phyloP scores from a whole-genome alignment of 495 filamentous ascomycete species.

The Apodospora peruviana region DNA sequence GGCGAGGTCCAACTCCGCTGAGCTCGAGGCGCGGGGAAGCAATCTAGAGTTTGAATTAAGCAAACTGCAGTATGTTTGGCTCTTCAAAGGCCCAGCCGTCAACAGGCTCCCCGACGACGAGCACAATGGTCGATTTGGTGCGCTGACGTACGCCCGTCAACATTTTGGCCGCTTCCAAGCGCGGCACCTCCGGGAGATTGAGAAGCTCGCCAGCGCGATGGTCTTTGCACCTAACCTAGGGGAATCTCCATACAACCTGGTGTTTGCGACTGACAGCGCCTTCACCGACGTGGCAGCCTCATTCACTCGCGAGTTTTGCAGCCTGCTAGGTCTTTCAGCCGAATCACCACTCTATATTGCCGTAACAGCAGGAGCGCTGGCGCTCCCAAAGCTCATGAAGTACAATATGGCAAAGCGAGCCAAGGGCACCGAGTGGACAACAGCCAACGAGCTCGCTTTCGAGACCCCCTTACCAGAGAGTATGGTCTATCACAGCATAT shows the following conservation, averaged over 20 bases:
- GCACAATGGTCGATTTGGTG: conserved; percentile 39
- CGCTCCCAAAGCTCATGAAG: conserved; percentile 79
- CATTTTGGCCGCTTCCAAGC: conserved; percentile 53
- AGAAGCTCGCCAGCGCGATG: conserved; percentile 71
- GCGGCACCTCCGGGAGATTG: conserved; percentile 68
- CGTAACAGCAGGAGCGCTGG: conserved; percentile 84
- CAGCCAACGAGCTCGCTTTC: conserved; percentile 81
- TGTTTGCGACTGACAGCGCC: conserved; percentile 66
- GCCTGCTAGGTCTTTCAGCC: conserved; percentile 78
- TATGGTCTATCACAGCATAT: conserved; percentile 93
- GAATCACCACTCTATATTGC: conserved; percentile 89
- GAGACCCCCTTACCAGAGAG: conserved; percentile 82
- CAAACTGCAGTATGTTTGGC: conserved; percentile 78
- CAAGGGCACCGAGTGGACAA: conserved; percentile 92
- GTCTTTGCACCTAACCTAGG: conserved; percentile 64
- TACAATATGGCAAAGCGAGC: conserved; percentile 75
- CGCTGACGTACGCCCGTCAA: conserved; percentile 65
- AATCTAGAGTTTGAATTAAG: conserved; percentile 93
- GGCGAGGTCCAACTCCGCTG: conserved; percentile 63
- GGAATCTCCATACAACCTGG: conserved; percentile 64
- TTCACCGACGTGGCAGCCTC: conserved; percentile 77
- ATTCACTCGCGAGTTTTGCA: conserved; percentile 93
- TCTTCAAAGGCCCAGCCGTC: conserved; percentile 53
- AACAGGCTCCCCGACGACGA: conserved; percentile 41
- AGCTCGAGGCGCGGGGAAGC: conserved; percentile 75